Evolutionary conservation across 2,329 filamentous ascomycete species (phyloP).

Genomic region (Akanthomyces dipterigenus): DNA sequence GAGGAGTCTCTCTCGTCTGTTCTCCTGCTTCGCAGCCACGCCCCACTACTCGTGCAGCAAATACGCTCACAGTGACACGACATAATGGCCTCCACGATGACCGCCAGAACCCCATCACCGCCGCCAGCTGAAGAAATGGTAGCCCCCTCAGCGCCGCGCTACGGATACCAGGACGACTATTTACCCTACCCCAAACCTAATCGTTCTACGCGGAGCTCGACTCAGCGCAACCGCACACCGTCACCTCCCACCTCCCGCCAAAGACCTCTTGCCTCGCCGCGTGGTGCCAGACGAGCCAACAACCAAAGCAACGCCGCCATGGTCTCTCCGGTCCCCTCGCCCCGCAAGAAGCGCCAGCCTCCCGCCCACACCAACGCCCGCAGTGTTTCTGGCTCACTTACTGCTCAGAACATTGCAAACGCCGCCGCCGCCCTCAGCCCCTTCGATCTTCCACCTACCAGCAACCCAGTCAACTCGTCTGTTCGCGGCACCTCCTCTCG

Average conservation of each 20-base stretch:
- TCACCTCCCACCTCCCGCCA: constrained; percentile 39
- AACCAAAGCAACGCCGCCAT: constrained; percentile 25
- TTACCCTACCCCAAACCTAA: constrained; percentile 65
- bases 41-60: neutral
- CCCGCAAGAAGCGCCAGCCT: constrained; percentile 44
- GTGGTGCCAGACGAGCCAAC: constrained; percentile 25
- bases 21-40: neutral
- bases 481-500: constrained; percentile 20
- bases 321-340: constrained; percentile 39
- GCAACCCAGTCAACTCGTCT: constrained; percentile 19
- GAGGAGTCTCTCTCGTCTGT: neutral
- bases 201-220: constrained; percentile 50
- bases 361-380: constrained; percentile 41
- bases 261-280: constrained; percentile 25
- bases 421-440: constrained; percentile 37
- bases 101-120: constrained; percentile 51
- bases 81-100: constrained; percentile 26
- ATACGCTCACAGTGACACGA: neutral
- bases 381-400: constrained; percentile 36
- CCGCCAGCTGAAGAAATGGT: constrained; percentile 38
- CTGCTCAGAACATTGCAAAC: constrained; percentile 35
- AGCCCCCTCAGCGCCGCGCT: constrained; percentile 63
- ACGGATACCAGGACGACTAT: constrained; percentile 62
- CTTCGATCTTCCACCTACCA: constrained; percentile 19
- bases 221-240: constrained; percentile 51